A percentile compares a stretch with the other conserved stretches of the same genome.
Evolutionary conservation across 2,329 filamentous ascomycete genomes (phyloP).

Genomic region (Fusarium odoratissimum): DNA sequence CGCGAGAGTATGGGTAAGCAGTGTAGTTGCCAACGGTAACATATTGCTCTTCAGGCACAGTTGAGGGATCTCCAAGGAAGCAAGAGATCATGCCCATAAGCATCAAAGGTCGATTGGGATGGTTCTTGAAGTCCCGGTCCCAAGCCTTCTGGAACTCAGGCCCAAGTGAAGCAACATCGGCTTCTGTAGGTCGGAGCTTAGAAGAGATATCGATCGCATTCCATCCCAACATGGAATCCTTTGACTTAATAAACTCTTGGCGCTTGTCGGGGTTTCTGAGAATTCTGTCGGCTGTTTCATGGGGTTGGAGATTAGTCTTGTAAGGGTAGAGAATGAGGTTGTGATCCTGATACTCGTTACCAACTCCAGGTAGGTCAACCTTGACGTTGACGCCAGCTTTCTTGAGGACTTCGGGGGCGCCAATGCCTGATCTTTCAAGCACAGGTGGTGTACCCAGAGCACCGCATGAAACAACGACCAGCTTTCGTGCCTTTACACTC

Average conservation of each 20-base stretch:
- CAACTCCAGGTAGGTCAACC: conserved; percentile 63
- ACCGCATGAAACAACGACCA: conserved; percentile 55
- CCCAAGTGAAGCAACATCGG: conserved; percentile 63
- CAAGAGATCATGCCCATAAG: conserved; percentile 52
- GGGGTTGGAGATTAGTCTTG: conserved; percentile 45
- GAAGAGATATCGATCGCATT: conserved; percentile 66
- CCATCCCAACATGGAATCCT: conserved; percentile 65
- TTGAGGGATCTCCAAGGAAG: conserved; percentile 57
- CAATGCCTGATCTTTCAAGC: conserved; percentile 72
- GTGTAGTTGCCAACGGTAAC: conserved; percentile 62
- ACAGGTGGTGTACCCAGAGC: conserved; percentile 65
- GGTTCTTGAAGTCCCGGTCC: conserved; percentile 63
- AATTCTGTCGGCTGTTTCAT: conserved; percentile 62
- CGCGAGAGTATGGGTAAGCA: conserved; percentile 63
- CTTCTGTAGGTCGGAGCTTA: conserved; percentile 66
- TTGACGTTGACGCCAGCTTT: conserved; percentile 59
- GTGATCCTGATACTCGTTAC: conserved; percentile 66
- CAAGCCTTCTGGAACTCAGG: conserved; percentile 64
- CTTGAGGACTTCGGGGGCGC: conserved; percentile 61
- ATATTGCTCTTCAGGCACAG: conserved; percentile 59
- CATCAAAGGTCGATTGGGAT: conserved; percentile 60
- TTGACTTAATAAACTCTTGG: conserved; percentile 57
- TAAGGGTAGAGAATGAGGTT: conserved; percentile 66
- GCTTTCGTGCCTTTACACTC: conserved; percentile 44
- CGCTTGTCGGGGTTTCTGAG: conserved; percentile 60